These are phyloP conservation scores for Trichoderma citrinoviride DNA, from an alignment of 2,329 filamentous ascomycete species.

Conservation along the genomic window DNA sequence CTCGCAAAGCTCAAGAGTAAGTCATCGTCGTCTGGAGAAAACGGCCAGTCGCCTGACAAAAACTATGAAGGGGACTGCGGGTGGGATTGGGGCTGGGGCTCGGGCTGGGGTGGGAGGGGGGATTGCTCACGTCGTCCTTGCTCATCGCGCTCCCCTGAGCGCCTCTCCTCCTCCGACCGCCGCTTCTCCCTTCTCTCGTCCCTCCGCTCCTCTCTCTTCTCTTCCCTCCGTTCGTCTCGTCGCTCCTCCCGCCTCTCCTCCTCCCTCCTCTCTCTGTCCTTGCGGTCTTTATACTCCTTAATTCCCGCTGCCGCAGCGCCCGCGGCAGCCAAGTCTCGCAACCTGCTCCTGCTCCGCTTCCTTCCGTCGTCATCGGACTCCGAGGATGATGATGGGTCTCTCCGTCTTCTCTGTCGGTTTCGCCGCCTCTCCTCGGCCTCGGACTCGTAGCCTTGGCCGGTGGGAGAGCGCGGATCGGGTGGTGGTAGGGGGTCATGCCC, in stretches of 20 bases:
- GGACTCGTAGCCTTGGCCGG: slow-evolving; percentile 45
- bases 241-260: slow-evolving; percentile 34
- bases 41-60: neutral
- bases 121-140: slow-evolving; percentile 29
- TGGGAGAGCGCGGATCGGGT: slow-evolving; percentile 39
- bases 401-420: slow-evolving; percentile 40
- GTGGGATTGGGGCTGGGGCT: no score
- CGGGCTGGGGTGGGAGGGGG: neutral
- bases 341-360: slow-evolving; percentile 54
- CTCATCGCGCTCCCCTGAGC: slow-evolving; percentile 32
- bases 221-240: slow-evolving; percentile 27
- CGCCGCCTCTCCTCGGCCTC: slow-evolving; percentile 46
- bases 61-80: neutral
- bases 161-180: slow-evolving; percentile 34
- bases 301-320: slow-evolving; percentile 62
- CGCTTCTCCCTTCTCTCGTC: slow-evolving; percentile 38
- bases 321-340: slow-evolving; percentile 55
- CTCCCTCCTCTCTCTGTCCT: slow-evolving; percentile 43
- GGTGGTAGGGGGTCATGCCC: slow-evolving; percentile 56
- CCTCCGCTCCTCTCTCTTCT: slow-evolving; percentile 21
- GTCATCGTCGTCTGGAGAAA: neutral
- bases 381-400: slow-evolving; percentile 35
- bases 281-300: slow-evolving; percentile 56
- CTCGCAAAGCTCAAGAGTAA: slow-evolving; percentile 16
- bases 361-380: slow-evolving; percentile 36